Conservation (phyloP, 495 filamentous ascomycete genomes). For the Xylaria nigripes region DNA sequence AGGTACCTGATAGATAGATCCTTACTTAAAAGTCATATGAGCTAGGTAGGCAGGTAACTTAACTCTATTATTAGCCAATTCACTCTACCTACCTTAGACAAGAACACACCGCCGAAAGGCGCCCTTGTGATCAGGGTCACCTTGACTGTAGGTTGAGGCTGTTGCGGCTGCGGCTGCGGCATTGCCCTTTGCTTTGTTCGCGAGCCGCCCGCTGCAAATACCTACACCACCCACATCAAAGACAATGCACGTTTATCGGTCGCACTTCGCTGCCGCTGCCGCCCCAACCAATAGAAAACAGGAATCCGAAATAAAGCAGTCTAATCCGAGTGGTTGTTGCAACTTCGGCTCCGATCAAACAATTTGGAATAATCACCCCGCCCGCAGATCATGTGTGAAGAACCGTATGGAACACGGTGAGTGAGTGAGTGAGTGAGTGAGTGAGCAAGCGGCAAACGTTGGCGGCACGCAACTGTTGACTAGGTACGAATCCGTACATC, state of each 20-base stretch:
- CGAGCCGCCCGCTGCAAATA: not conserved
- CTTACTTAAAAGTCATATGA: too few relatives aligned
- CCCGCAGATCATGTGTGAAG: too few relatives aligned
- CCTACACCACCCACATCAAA: not conserved
- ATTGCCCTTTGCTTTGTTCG: not conserved
- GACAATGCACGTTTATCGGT: not conserved
- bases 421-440: too few relatives aligned
- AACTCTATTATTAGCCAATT: too few relatives aligned
- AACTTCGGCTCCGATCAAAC: slow-evolving; percentile 1
- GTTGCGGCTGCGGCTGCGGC: not conserved
- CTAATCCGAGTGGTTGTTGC: slow-evolving; percentile 4
- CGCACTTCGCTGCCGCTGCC: not conserved
- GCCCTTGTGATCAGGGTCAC: not conserved
- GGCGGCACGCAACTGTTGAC: not conserved
- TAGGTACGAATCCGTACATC: too few relatives aligned
- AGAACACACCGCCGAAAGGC: not conserved
- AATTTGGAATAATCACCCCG: slow-evolving; percentile 7
- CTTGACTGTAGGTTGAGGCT: too few relatives aligned
- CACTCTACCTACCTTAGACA: not conserved
- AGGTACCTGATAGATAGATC: too few relatives aligned
- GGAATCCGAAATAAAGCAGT: not conserved
- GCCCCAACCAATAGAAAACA: not conserved
- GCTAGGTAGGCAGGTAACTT: too few relatives aligned
- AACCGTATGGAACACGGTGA: too few relatives aligned
- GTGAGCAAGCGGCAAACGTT: not conserved